Conservation (phyloP, 2,329 filamentous ascomycete genomes). For the Leptographium galeiforme region DNA sequence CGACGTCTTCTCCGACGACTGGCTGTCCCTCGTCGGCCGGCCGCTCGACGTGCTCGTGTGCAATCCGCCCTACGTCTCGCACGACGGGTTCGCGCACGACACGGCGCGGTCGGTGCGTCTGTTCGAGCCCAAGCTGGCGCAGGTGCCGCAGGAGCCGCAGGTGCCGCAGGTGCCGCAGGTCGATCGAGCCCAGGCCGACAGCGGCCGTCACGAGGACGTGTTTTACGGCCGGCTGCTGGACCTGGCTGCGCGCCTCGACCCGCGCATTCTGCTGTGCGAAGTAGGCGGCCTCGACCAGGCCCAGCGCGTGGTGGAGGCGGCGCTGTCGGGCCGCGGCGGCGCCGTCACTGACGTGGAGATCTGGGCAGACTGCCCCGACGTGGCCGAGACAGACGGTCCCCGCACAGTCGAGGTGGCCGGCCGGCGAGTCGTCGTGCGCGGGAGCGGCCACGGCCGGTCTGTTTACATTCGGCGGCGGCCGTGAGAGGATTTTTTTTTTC, state of each 20-base stretch:
- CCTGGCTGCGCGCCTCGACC: slow-evolving; percentile 33
- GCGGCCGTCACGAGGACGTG: slow-evolving; percentile 26
- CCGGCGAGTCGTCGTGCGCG: slow-evolving; percentile 24
- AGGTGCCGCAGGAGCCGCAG: slow-evolving; percentile 21
- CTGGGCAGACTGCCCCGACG: slow-evolving; percentile 56
- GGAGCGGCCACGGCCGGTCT: slow-evolving; percentile 33
- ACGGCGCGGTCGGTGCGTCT: slow-evolving; percentile 64
- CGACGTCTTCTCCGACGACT: slow-evolving; percentile 33
- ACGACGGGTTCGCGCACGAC: slow-evolving; percentile 42
- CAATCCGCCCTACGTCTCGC: slow-evolving; percentile 87
- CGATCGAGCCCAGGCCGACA: not conserved
- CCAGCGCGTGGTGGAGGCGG: slow-evolving; percentile 40
- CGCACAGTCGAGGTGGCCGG: slow-evolving; percentile 12
- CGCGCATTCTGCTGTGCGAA: slow-evolving; percentile 53
- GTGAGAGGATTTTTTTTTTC: not conserved
- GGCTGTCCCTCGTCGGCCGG: slow-evolving; percentile 13
- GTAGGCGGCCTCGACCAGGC: slow-evolving; percentile 60
- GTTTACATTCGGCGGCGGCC: slow-evolving; percentile 20
- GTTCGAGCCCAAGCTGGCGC: slow-evolving; percentile 67
- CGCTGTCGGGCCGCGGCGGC: slow-evolving; percentile 5
- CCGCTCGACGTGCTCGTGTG: slow-evolving; percentile 56
- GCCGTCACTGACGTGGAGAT: slow-evolving; percentile 39
- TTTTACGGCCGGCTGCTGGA: slow-evolving; percentile 58
- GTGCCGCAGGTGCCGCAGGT: slow-evolving; percentile 32
- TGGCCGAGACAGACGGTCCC: slow-evolving; percentile 16